Evolutionary conservation across 164 flowering plant genomes (phyloP).

Genomic region (Kalanchoe fedtschenkoi): DNA sequence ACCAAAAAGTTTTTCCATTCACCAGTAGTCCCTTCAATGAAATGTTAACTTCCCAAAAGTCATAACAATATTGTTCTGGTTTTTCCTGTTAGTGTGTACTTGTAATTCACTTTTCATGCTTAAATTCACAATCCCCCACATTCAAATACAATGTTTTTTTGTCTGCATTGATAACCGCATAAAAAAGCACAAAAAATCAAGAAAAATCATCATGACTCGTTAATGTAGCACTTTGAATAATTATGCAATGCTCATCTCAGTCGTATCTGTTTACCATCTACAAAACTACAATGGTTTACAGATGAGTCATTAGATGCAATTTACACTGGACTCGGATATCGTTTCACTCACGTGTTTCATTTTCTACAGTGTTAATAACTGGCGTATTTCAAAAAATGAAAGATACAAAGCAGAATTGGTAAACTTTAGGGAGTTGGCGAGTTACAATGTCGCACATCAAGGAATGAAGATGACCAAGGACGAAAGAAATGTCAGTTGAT

Average conservation of each 20-base stretch:
- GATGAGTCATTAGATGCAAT: not conserved
- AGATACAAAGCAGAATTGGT: not conserved
- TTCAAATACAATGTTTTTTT: not conserved
- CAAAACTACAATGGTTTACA: too few species aligned
- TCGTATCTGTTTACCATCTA: too few species aligned
- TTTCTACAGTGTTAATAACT: not conserved
- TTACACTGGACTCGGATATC: not conserved
- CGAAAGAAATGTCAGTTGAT: too few species aligned
- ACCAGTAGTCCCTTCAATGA: not conserved
- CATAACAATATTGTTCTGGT: not conserved
- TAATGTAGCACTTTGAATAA: too few species aligned
- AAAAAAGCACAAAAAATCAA: not conserved
- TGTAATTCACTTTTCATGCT: too few species aligned
- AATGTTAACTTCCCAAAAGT: not conserved
- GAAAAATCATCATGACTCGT: too few species aligned
- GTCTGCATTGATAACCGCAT: not conserved
- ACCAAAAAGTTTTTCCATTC: not conserved
- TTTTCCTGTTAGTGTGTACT: not conserved
- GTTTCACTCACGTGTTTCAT: not conserved
- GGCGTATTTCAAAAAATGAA: not conserved
- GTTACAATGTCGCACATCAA: not conserved
- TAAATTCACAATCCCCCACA: not conserved
- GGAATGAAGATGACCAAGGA: not conserved
- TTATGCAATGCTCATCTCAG: too few species aligned
- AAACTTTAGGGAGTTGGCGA: not conserved